These are phyloP conservation scores for Cladophialophora carrionii DNA, from an alignment of 2,329 filamentous ascomycete species.

Conservation along the genomic window DNA sequence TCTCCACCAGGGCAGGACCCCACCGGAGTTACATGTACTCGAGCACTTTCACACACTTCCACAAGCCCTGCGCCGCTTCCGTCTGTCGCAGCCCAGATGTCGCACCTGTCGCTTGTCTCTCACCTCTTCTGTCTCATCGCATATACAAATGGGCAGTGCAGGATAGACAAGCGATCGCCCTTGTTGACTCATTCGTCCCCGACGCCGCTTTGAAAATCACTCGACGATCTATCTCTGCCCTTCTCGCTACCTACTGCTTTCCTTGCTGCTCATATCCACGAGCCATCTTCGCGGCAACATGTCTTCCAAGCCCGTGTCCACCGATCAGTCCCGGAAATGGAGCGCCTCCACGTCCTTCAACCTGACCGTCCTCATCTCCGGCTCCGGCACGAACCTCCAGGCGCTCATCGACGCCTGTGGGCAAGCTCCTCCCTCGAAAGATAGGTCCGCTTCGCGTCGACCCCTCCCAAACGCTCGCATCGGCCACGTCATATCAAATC, in stretches of 20 bases:
- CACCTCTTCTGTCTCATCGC: neutral
- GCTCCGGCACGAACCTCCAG: constrained; percentile 77
- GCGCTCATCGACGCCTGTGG: constrained; percentile 68
- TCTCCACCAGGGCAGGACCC: neutral
- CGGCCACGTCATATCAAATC: constrained; percentile 67
- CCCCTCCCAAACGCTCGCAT: constrained; percentile 57
- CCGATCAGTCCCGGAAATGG: constrained; percentile 33
- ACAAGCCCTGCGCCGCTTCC: constrained; percentile 8
- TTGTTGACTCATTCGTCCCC: neutral
- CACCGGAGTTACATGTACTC: constrained; percentile 1
- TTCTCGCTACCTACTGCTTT: neutral
- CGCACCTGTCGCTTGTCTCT: constrained; percentile 3
- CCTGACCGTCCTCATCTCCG: constrained; percentile 70
- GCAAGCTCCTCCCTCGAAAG: constrained; percentile 42
- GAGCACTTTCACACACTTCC: constrained; percentile 17
- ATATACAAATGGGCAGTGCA: neutral
- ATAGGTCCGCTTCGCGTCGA: constrained; percentile 20
- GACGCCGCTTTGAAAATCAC: neutral
- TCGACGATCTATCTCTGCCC: neutral
- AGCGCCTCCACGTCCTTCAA: constrained; percentile 34
- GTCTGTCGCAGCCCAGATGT: constrained; percentile 13
- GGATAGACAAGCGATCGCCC: neutral
- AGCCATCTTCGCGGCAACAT: constrained; percentile 2
- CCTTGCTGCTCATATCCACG: neutral
- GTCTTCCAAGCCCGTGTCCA: constrained; percentile 19